phyloP scores from a whole-genome alignment of 305 asterid genomes.

The Fraxinus latifolia region DNA sequence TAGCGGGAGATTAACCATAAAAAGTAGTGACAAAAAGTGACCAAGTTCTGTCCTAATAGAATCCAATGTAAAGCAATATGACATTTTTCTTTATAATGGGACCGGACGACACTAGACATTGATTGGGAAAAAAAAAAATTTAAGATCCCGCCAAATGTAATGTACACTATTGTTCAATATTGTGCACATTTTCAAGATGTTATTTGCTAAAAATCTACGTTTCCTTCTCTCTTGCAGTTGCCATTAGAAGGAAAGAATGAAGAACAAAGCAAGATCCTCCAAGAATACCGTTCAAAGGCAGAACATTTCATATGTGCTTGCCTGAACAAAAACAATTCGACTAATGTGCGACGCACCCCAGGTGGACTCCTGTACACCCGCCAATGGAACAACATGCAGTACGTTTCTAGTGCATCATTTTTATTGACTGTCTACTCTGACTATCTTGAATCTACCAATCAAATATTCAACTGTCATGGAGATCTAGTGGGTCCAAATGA shows the following conservation, averaged over 20 bases:
- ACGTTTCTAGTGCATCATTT: constrained; percentile 57
- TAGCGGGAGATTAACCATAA: constrained; percentile 9
- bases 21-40: constrained; percentile 4
- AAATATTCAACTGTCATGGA: constrained; percentile 41
- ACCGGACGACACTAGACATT: not conserved
- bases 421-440: constrained; percentile 56
- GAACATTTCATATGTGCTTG: constrained; percentile 57
- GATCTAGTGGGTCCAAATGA: constrained; percentile 37
- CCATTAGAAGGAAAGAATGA: constrained; percentile 35
- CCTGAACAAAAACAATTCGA: constrained; percentile 46
- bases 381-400: constrained; percentile 91
- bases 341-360: constrained; percentile 63
- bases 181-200: not conserved
- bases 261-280: constrained; percentile 29
- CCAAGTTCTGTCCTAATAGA: not conserved
- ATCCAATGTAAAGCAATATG: constrained; percentile 4
- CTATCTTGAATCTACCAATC: constrained; percentile 50
- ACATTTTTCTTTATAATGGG: not conserved
- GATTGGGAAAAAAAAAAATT: not conserved
- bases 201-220: not conserved
- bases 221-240: constrained; percentile 40
- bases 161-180: not conserved
- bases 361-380: constrained; percentile 71
- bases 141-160: not conserved
- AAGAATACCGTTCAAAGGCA: constrained; percentile 54